Conservation (phyloP, 2,329 filamentous ascomycete species). For the Diaporthe citrichinensis region DNA sequence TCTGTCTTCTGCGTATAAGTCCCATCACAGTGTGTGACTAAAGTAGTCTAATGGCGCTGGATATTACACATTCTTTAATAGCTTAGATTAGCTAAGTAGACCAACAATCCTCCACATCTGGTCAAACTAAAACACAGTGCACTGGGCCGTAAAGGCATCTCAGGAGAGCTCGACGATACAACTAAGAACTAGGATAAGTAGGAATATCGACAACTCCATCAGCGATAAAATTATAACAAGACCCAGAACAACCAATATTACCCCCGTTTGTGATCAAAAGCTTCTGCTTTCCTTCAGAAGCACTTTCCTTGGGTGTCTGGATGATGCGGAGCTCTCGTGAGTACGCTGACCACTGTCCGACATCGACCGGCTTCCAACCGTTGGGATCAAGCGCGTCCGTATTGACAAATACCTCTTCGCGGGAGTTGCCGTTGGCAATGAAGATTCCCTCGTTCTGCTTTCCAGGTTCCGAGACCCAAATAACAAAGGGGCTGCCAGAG, state of each 20-base stretch:
- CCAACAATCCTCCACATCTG: no score
- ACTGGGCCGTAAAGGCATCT: no score
- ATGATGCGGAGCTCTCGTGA: constrained; percentile 21
- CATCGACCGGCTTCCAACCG: neutral
- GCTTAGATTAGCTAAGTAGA: no score
- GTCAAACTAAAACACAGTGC: no score
- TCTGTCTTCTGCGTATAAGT: no score
- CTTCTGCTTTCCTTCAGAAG: neutral
- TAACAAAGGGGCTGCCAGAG: neutral
- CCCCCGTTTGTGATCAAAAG: constrained; percentile 4
- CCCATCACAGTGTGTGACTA: no score
- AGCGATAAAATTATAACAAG: neutral
- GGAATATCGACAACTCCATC: constrained; percentile 13
- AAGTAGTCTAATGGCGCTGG: no score
- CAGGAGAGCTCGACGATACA: no score
- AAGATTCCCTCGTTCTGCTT: neutral
- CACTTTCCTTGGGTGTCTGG: neutral
- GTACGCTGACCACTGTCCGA: constrained; percentile 16
- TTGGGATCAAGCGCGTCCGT: neutral
- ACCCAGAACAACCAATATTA: constrained; percentile 18
- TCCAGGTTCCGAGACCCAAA: neutral
- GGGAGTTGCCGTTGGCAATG: constrained; percentile 14
- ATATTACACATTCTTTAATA: no score
- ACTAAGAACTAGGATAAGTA: neutral
- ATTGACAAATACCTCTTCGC: constrained; percentile 11